Base-by-base conservation (phyloP, 2,329 filamentous ascomycete species). In the Talaromyces rugulosus region DNA sequence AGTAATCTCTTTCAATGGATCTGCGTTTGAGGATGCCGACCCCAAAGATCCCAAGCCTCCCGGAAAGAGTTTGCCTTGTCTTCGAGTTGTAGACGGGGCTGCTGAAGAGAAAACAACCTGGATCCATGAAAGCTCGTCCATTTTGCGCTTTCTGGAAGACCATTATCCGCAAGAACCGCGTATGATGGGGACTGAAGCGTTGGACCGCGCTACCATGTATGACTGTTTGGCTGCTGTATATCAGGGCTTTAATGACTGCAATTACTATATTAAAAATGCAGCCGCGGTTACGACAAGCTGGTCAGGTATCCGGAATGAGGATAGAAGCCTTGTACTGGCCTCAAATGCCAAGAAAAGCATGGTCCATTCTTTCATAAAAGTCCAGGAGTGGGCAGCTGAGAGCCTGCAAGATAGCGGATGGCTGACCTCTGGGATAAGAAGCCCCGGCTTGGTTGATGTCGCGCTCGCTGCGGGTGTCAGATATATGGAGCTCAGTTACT, bases 401-500 rank as follows among this genome's bases (percentile, higher is more conserved):
- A 30, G 27, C 9, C 12, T 53, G 16, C 28, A 53, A 31, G 51
- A 28, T n/a, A 31, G 51, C 51, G 51, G 51, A 28, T 53, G 51
- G 51, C 51, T 53, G 27, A 53, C 51, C 27, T 53, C 31, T 28
- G 51, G 51, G 27, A 31, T 53, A 28, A 31, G 31, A 30, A 18
- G 28, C 27, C 51, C 51, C n/a, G 51, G 51, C 14, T 27, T 53
- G 31, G 51, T 53, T 33, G 51, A 53, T 31, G 51, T 53, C 51
- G 14, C 27, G 28, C 51, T 53, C 14, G 51, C 51, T n/a, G 51
- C 51, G n/a, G 51, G 51, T 18, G 51, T n/a, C 14, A 53, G 51
- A 53, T 53, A 53, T 31, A 53, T 53, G 51, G 51, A 53, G 31
- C 51, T 53, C 31, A 53, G 51, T 14, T 53, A 53, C 27, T 53